These are phyloP conservation scores for Voacanga thouarsii DNA, from an alignment of 257 asterid genomes.

Conservation along the genomic window DNA sequence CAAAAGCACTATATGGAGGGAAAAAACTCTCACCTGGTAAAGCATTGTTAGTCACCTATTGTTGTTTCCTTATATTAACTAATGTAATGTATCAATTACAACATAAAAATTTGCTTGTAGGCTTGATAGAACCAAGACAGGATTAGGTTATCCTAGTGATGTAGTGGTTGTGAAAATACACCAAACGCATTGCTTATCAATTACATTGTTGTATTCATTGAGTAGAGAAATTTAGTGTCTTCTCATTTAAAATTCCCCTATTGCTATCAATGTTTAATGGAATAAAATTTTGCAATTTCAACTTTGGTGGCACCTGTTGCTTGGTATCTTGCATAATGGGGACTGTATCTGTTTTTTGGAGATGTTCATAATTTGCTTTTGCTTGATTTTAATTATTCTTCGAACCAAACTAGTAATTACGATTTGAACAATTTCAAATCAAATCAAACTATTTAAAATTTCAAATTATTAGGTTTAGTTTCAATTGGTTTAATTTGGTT, in stretches of 20 bases:
- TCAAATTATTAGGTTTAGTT: too few species aligned
- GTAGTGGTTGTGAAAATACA: too few species aligned
- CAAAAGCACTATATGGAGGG: conserved; percentile 66
- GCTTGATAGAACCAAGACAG: conserved; percentile 70
- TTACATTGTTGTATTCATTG: neutral
- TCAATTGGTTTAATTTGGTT: too few species aligned
- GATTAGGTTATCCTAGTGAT: conserved; percentile 39
- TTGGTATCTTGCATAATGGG: neutral
- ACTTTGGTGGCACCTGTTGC: neutral
- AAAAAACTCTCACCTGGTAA: conserved; percentile 75
- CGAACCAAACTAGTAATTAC: too few species aligned
- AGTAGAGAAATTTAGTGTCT: neutral
- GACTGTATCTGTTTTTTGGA: too few species aligned
- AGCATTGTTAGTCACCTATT: neutral
- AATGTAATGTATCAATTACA: neutral
- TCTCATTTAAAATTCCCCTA: neutral
- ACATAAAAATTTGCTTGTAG: conserved; percentile 33
- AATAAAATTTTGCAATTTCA: neutral
- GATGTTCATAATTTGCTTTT: too few species aligned
- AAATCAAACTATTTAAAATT: too few species aligned
- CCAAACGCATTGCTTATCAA: too few species aligned
- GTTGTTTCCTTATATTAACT: neutral
- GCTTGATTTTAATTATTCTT: too few species aligned
- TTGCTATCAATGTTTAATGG: neutral
- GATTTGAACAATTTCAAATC: too few species aligned